Evolutionary conservation across 768 basidiomycete species (phyloP), one percentile per base, ranked within the genome.

Genomic region (Russula sp.): DNA sequence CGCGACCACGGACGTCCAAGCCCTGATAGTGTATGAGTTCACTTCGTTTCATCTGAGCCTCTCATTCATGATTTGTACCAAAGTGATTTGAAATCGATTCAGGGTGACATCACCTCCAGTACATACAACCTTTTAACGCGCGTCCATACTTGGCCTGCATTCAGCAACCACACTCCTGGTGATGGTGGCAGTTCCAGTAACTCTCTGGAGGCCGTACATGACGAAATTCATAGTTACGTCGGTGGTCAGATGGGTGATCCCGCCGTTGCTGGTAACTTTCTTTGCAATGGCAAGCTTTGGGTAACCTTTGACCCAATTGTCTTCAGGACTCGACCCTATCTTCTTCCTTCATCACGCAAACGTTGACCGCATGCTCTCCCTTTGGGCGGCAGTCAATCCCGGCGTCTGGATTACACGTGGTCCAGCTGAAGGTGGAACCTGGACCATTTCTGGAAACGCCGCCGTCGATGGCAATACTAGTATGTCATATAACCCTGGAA

Each of bases 271-370:
- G 78, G 77, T 6, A 71, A 64, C 4, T 32, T 13, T 31, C 27
- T 42, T 78, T 80, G 18, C 35, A 81, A 80, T 79, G 61, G 70
- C 8, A 72, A 77, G 58, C 71, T 74, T 6, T n/a, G 40, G 3
- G n/a, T 47, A 18, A 45, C 9, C 5, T 53, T 31, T 63, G 44
- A 63, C 35, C 31, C 6, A 10, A 18, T 74, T 45, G 73, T 76
- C 32, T 42, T 18, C 56, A 79, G 81, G 73, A 0, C 79, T 81
- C 63, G 82, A 83, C 67, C 80, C 81, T 0, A 77, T 82, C 64
- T 83, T 84, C 73, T 82, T 75, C 70, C 67, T 83, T 63, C 83
- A 83, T 64, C 82, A 84, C 66, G 65, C 70, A 62, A 80, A 84
- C 51, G 80, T 83, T 27, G 83, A 84, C 63, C 78, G 82, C n/a